Percentiles rank a stretch among this genome's conserved stretches.
Evolutionary conservation across 139 green algal species (phyloP).

Genomic region (Trebouxia sp.): DNA sequence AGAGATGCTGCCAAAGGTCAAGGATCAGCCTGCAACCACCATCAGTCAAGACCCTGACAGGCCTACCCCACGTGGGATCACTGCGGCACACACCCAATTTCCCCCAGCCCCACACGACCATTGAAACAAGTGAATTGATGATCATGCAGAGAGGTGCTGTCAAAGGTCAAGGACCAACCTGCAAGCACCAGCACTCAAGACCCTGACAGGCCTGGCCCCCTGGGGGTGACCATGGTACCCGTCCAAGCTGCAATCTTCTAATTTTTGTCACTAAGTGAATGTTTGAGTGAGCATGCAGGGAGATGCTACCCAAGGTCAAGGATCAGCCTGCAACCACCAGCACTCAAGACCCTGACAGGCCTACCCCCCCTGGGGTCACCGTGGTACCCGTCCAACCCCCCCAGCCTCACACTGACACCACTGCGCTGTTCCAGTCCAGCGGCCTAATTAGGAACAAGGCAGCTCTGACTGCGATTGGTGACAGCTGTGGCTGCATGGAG

Average conservation of each 20-base stretch:
- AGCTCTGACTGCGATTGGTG: conserved; percentile 34
- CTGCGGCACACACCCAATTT: too few species aligned
- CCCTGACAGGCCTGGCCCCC: too few species aligned
- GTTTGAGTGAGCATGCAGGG: conserved; percentile 3
- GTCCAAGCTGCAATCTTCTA: too few species aligned
- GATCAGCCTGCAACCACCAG: conserved; percentile 60
- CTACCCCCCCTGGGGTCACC: neutral
- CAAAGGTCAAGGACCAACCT: too few species aligned
- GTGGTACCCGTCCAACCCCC: conserved; percentile 51
- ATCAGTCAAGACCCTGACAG: neutral
- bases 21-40: conserved; percentile 43
- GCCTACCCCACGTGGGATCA: too few species aligned
- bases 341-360: neutral
- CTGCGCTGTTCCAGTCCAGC: conserved; percentile 16
- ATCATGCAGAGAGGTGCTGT: too few species aligned
- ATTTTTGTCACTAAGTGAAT: neutral
- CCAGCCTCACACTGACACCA: conserved; percentile 62
- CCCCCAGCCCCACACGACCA: too few species aligned
- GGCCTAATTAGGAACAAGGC: conserved; percentile 4
- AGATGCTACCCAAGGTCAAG: conserved; percentile 66
- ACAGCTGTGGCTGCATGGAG: conserved; percentile 85
- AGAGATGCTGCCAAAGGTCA: too few species aligned
- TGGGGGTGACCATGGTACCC: too few species aligned
- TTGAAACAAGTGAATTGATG: too few species aligned
- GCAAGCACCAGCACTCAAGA: too few species aligned